Evolutionary conservation across 345 rosid genomes (phyloP), one percentile per base, ranked within the genome.

Genomic region (Ceriops zippeliana): DNA sequence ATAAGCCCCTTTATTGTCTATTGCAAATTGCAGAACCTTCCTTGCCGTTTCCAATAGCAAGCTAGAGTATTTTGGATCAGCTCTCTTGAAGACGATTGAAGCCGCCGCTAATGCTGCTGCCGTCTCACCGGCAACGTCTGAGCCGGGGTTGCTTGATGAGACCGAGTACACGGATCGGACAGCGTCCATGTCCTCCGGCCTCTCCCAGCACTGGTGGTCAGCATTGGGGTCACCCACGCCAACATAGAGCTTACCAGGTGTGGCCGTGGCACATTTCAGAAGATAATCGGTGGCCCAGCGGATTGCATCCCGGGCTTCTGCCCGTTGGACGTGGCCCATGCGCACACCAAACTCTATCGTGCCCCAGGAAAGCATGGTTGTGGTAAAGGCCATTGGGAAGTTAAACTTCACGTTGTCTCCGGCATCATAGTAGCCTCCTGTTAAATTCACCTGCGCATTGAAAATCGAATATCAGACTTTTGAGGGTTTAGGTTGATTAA

Each of bases 151-250:
- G 49, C 84, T 80, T 0, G 93, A n/a, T 1, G 97, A 90, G 7
- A 93, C 92, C 0, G 80, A 86, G 79, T 86, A 93, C 32, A 89
- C 86, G 0, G 89, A 66, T 7, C 98, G 85, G 30, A 70, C 80
- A 0, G 98, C 89, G 81, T 87, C 96, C 97, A 93, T 93, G 74
- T 93, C 98, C 73, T 93, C 98, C 0, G 98, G 97, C 31, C 98
- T 67, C 78, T 93, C 96, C 98, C 97, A 93, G 74, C 98, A 93
- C 71, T 85, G 84, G 73, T 93, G 98, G 68, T 93, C 98, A 9
- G 63, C 85, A 52, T 90, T 86, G 1, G 98, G 98, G 74, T 93
- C 92, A 34, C 97, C 98, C 2, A 90, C 93, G 17, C 97, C 96
- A 1, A 93, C 98, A 27, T 89, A 90, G 66, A 93, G 92, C 81